These are phyloP conservation scores for Phytophthora citrophthora DNA, from an alignment of 352 stramenopile genomes.

Conservation along the genomic window DNA sequence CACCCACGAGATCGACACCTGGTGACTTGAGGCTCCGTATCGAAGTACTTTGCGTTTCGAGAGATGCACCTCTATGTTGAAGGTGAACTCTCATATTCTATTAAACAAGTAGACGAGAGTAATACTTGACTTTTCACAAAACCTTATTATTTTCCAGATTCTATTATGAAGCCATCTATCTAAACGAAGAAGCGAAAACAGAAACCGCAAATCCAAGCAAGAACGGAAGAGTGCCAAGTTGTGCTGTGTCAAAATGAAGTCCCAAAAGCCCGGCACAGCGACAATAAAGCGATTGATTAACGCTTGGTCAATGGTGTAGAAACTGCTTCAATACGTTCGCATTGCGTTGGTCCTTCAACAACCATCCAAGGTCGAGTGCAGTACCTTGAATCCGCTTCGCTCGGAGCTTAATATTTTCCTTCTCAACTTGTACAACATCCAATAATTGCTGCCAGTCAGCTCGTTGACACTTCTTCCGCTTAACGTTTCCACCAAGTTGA, in stretches of 20 bases:
- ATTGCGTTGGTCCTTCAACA: constrained; percentile 40
- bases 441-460: constrained; percentile 34
- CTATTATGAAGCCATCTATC: too few species aligned
- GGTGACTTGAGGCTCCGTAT: background rate
- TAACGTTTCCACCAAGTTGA: constrained; percentile 9
- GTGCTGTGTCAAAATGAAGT: constrained; percentile 8
- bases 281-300: background rate
- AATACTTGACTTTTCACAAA: too few species aligned
- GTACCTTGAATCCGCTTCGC: constrained; percentile 11
- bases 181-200: too few species aligned
- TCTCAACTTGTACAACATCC: constrained; percentile 19
- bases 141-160: too few species aligned
- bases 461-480: background rate
- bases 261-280: constrained; percentile 10
- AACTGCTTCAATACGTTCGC: constrained; percentile 32
- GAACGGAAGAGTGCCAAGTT: constrained; percentile 14
- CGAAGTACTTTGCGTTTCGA: too few species aligned
- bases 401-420: constrained; percentile 10
- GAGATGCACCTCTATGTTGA: too few species aligned
- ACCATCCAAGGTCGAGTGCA: constrained; percentile 25
- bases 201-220: background rate
- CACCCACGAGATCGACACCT: constrained; percentile 13
- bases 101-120: too few species aligned
- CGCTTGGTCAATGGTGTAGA: constrained; percentile 1
- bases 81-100: too few species aligned